Base-by-base conservation (phyloP, 805 yeast genomes). In the Candida nanaspora region DNA sequence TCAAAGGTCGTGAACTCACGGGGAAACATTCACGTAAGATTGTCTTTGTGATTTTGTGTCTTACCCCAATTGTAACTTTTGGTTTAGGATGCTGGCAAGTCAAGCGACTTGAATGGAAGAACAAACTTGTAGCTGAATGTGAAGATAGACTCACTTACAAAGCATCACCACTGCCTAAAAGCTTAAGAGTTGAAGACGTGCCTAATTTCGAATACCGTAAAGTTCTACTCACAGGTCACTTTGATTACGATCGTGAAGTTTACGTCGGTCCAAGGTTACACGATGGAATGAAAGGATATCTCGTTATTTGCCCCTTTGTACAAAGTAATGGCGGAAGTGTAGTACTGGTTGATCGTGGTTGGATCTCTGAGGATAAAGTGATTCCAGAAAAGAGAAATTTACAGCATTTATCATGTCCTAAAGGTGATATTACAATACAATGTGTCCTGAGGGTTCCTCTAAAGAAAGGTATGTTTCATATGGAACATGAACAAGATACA, bases 51-150 rank as follows among this genome's bases (percentile, higher is more conserved):
- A 51, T 76, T 16, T 50, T 76, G 33, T 71, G 79, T 23, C 76
- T 91, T 18, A 91, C 94, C 82, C 98, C 98, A 0, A 70, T 88
- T 1, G 71, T 88, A 2, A 78, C 96, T 10, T 85, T 91, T 57
- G 81, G 80, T 36, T 65, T 93, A 34, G 98, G 98, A 2, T 75
- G 88, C 41, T 93, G 98, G 98, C 98, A 93, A 65, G 78, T 86
- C 35, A 69, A 76, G 51, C 70, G 98, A 48, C 65, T 93, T 38
- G 70, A 76, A 45, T 93, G 98, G 98, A 93, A 93, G 59, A 83
- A 80, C 20, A 76, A 80, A 46, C 69, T 93, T 46, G 83, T 93
- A 45, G 82, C 94, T 3, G 73, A 75, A 18, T 80, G 91, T 53
- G 97, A 93, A 59, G 87, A 86, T 52, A 68, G 89, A 47, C 64